Evolutionary conservation across 768 basidiomycete species (phyloP).

Genomic region (Termitomyces heimii): DNA sequence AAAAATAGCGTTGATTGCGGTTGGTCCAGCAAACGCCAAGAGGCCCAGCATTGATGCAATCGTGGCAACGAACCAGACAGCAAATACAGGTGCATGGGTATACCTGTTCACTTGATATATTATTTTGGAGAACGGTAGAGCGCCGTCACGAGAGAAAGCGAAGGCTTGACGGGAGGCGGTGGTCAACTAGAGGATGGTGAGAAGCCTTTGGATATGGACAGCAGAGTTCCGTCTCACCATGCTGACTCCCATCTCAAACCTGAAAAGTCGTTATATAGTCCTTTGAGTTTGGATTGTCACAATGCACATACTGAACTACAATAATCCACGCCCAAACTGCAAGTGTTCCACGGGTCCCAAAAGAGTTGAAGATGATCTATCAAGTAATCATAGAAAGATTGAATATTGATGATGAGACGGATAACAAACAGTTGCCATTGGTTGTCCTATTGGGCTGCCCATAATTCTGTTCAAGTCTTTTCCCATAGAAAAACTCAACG

Average conservation of each 20-base stretch:
- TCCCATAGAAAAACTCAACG: constrained; percentile 59
- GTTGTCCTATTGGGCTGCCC: constrained; percentile 42
- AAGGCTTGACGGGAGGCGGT: constrained; percentile 18
- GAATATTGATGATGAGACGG: constrained; percentile 10
- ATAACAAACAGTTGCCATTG: constrained; percentile 45
- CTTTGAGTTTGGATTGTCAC: not conserved
- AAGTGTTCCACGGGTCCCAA: constrained; percentile 31
- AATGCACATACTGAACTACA: constrained; percentile 28
- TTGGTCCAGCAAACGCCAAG: constrained; percentile 48
- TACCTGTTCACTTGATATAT: constrained; percentile 50
- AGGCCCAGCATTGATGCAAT: constrained; percentile 39
- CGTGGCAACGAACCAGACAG: constrained; percentile 46
- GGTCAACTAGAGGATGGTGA: constrained; percentile 11
- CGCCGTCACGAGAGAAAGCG: constrained; percentile 39
- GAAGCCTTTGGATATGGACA: not conserved
- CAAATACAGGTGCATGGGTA: constrained; percentile 52
- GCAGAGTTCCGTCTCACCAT: constrained; percentile 9
- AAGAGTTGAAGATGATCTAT: constrained; percentile 45
- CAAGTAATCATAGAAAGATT: not conserved
- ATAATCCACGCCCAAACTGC: constrained; percentile 34
- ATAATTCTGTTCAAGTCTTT: constrained; percentile 36
- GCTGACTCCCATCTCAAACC: constrained; percentile 16
- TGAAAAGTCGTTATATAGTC: not conserved
- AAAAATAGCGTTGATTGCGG: constrained; percentile 56
- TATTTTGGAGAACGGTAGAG: constrained; percentile 48